phyloP scores from a whole-genome alignment of 345 rosid species.

The Viola odorata region DNA sequence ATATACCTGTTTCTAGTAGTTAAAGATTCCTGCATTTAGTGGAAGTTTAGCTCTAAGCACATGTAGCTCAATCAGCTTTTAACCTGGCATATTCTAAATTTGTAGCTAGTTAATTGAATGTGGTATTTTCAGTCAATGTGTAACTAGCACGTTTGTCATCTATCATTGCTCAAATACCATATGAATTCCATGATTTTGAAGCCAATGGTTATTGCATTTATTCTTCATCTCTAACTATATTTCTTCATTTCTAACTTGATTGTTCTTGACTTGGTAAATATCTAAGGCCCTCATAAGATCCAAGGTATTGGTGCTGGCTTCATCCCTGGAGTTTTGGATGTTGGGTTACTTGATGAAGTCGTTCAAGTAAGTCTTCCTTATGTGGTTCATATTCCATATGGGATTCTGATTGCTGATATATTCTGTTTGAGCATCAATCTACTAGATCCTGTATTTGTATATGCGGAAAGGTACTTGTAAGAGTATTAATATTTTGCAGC shows the following conservation, averaged over 20 bases:
- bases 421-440: no score
- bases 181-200: neutral
- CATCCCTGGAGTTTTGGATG: conserved; percentile 76
- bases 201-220: neutral
- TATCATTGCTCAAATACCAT: neutral
- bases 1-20: no score
- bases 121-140: no score
- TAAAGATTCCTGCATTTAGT: no score
- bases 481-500: no score
- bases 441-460: no score
- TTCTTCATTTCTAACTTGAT: neutral
- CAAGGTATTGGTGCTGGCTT: conserved; percentile 98
- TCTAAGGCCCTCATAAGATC: conserved; percentile 84
- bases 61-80: no score
- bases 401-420: neutral
- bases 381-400: neutral
- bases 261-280: neutral
- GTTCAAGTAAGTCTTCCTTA: conserved; percentile 50
- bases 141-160: no score
- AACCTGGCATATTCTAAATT: no score
- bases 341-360: conserved; percentile 64
- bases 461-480: no score
- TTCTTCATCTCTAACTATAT: neutral
- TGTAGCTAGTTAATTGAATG: no score
- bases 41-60: no score